Conservation (phyloP, 768 basidiomycete species). For the Cytidiella melzeri region DNA sequence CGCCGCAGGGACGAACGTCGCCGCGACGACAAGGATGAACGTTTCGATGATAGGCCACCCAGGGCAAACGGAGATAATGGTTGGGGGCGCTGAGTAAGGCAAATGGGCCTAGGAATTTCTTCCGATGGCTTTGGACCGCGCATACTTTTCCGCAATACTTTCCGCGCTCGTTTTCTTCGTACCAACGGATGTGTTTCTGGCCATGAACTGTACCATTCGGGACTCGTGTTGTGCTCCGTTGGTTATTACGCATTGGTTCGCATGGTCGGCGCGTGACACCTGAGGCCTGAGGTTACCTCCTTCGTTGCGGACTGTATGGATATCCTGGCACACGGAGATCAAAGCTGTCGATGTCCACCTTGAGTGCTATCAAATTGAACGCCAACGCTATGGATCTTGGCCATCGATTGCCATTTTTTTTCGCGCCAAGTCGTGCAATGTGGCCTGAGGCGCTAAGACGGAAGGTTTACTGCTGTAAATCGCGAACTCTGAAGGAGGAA, state of each 20-base stretch:
- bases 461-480: too few species aligned
- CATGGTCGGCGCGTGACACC: conserved; percentile 12
- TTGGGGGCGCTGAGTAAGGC: conserved; percentile 23
- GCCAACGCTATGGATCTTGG: too few species aligned
- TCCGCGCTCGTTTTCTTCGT: conserved; percentile 22
- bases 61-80: conserved; percentile 69
- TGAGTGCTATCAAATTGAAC: neutral
- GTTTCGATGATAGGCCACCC: conserved; percentile 68
- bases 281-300: conserved; percentile 11
- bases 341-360: neutral
- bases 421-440: too few species aligned
- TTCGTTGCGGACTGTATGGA: conserved; percentile 5
- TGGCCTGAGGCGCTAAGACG: too few species aligned
- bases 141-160: conserved; percentile 15
- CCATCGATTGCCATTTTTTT: too few species aligned
- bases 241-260: conserved; percentile 19
- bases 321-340: neutral
- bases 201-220: conserved; percentile 16
- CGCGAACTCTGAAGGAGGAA: too few species aligned
- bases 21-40: conserved; percentile 81
- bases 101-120: conserved; percentile 13
- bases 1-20: conserved; percentile 81
- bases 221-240: conserved; percentile 20
- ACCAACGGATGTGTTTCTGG: conserved; percentile 18
- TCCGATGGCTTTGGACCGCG: conserved; percentile 17